A percentile compares a stretch with the other conserved stretches of the same genome.
These are phyloP conservation scores for Teunomyces panamensis DNA, from an alignment of 805 yeast species.

Conservation along the genomic window DNA sequence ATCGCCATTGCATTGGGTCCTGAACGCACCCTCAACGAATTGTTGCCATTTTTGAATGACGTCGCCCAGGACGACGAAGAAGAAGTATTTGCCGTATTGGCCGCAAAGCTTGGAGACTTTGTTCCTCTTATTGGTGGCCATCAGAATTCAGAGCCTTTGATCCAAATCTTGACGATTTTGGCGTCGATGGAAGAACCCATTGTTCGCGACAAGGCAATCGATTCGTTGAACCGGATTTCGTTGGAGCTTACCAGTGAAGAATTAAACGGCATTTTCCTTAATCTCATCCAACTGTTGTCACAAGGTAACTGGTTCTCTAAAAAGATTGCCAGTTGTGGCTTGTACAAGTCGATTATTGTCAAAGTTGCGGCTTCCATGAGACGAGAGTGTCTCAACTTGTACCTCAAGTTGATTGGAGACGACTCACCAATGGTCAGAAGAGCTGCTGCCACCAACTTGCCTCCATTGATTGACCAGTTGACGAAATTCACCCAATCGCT, in stretches of 20 bases:
- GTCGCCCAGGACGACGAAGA: conserved; percentile 97
- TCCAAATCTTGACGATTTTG: conserved; percentile 71
- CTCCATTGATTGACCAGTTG: conserved; percentile 61
- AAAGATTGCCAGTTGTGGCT: conserved; percentile 87
- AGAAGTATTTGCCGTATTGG: conserved; percentile 91
- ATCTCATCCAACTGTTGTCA: conserved; percentile 72
- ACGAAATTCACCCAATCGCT: conserved; percentile 43
- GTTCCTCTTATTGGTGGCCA: conserved; percentile 88
- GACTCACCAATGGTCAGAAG: conserved; percentile 98
- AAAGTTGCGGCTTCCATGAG: conserved; percentile 56
- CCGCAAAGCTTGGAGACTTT: conserved; percentile 84
- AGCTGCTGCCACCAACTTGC: conserved; percentile 85
- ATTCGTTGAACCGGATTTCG: conserved; percentile 72
- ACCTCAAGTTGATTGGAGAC: conserved; percentile 71
- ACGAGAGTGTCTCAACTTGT: conserved; percentile 62
- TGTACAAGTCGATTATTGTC: conserved; percentile 67
- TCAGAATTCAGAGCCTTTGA: conserved; percentile 46
- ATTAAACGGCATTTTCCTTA: conserved; percentile 63
- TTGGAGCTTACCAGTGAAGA: conserved; percentile 60
- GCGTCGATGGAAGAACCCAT: conserved; percentile 95
- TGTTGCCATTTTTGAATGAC: conserved; percentile 85
- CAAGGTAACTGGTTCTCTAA: conserved; percentile 93
- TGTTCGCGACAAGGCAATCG: conserved; percentile 92
- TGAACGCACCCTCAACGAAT: conserved; percentile 83
- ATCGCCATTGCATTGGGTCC: conserved; percentile 94